Evolutionary conservation across 352 stramenopile genomes (phyloP).

Genomic region (Globisporangium spiculum): DNA sequence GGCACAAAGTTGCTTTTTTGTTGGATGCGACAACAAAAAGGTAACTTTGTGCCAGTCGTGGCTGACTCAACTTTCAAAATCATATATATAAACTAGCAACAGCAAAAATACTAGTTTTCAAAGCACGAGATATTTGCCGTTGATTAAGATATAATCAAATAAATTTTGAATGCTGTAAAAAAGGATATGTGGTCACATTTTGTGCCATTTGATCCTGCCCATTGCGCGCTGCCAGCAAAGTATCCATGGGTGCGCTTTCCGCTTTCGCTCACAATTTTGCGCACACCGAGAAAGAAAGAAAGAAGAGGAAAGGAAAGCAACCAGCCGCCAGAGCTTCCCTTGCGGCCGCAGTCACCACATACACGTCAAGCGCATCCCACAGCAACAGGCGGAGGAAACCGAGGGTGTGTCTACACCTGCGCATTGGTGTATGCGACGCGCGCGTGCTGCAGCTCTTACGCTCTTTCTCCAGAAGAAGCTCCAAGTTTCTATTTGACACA

Average conservation of each 20-base stretch:
- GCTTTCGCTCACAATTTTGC: not conserved
- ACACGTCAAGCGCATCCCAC: not conserved
- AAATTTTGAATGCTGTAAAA: not conserved
- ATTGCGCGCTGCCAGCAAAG: not conserved
- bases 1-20: no score
- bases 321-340: not conserved
- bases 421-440: not conserved
- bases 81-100: no score
- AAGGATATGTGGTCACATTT: not conserved
- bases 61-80: not conserved
- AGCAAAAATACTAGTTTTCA: no score
- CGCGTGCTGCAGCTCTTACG: not conserved
- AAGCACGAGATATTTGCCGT: no score
- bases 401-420: not conserved
- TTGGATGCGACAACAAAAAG: not conserved
- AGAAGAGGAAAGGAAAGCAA: not conserved
- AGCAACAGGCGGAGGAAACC: not conserved
- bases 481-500: not conserved
- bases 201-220: not conserved
- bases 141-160: no score
- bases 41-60: not conserved
- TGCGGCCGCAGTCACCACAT: not conserved
- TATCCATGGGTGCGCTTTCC: conserved; percentile 1
- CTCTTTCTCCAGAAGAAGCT: not conserved
- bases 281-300: not conserved